Base-by-base conservation (phyloP, 2,329 filamentous ascomycete genomes). In the Laburnicola sp. region DNA sequence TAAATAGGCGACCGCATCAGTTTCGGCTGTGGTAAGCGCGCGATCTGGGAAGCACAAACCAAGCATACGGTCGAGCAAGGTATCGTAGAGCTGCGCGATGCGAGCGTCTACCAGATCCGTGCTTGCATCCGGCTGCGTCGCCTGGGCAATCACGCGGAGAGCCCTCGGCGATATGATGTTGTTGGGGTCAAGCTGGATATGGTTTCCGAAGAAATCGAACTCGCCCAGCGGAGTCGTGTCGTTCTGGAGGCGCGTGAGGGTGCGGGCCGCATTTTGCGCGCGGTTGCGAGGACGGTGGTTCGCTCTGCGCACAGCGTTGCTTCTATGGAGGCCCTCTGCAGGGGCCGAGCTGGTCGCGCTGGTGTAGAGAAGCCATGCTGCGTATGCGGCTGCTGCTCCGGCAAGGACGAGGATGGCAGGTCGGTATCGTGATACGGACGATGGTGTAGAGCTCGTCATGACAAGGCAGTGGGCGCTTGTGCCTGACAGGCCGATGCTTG, bases 301-400 rank as follows among this genome's bases (percentile, higher is more conserved):
- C 28, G 74, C 66, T 40, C 82, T 80, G 54, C 86, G 84, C 32
- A 89, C 67, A 8, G 87, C 86, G 70, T 88, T 89, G 65, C 86
- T 86, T 55, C 87, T 78, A 59, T 83, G 86, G 27, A 89, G 74
- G 10, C 63, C 56, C 37, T 58, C 53, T 25, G 47, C 63, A 51
- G 61, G 63, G 54, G 59, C n/a, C n/a, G n/a, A 62, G 23, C 55
- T 63, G 38, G 69, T 70, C 51, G 62, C 66, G 65, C 58, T 69
- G 48, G 61, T 71, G 67, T 85, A 87, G 59, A 84, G 72, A 50
- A 83, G 80, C 65, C 84, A 88, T 50, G 80, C 78, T 48, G 82
- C 73, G 42, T 81, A 84, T 8, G 77, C 78, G 37, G 82, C 81
- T 1, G 82, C 81, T 39, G 83, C 68, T 39, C 80, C 79, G 32